A percentile compares a stretch with the other conserved stretches of the same genome.
Conservation (phyloP, 129 eudicot species). For the Gnaphalium uliginosum region DNA sequence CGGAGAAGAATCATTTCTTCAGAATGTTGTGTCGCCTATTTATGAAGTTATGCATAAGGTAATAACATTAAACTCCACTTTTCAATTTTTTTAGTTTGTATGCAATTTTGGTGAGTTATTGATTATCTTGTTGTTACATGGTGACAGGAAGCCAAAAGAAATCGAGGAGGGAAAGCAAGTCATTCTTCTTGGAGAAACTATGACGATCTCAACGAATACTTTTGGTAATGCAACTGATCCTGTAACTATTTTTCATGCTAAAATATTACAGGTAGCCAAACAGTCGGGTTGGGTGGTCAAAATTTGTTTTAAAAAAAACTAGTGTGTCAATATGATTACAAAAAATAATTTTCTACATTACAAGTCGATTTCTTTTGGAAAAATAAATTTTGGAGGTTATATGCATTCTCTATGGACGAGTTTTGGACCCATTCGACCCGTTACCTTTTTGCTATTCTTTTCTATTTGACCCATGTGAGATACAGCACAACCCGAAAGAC, state of each 20-base stretch:
- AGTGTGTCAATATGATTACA: background rate
- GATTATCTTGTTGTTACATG: constrained; percentile 31
- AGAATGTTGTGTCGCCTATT: constrained; percentile 78
- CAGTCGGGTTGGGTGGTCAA: background rate
- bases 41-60: constrained; percentile 89
- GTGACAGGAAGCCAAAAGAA: constrained; percentile 84
- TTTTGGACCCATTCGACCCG: background rate
- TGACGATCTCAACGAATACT: constrained; percentile 95
- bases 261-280: background rate
- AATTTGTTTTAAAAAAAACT: background rate
- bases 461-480: constrained; percentile 1
- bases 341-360: background rate
- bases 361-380: background rate
- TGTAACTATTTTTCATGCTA: background rate
- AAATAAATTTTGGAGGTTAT: background rate
- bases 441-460: background rate
- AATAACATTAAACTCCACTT: constrained; percentile 21
- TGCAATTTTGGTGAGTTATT: constrained; percentile 25
- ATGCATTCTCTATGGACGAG: background rate
- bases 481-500: background rate
- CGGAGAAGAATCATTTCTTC: constrained; percentile 75
- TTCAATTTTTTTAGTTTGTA: background rate
- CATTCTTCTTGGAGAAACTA: constrained; percentile 99
- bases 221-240: constrained; percentile 63
- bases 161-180: constrained; percentile 90